Conservation (phyloP, 169 alveolate species). For the Eimeria tenella region DNA sequence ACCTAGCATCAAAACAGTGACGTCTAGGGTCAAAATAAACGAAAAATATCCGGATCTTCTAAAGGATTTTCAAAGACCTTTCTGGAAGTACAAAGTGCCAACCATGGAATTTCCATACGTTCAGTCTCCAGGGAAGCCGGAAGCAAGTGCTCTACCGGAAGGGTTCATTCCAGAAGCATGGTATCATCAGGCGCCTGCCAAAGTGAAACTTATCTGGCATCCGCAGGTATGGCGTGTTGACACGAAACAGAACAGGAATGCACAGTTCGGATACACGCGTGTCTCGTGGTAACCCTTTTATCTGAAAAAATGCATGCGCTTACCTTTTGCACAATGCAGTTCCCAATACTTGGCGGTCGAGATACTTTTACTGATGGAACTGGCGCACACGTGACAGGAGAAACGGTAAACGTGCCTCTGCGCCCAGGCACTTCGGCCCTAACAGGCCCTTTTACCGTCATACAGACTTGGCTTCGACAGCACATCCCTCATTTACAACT, state of each 20-base stretch:
- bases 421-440: slow-evolving; percentile 52
- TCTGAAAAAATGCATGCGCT: neutral
- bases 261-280: neutral
- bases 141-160: slow-evolving; percentile 25
- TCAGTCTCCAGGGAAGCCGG: slow-evolving; percentile 44
- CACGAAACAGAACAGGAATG: neutral
- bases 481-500: slow-evolving; percentile 50
- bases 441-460: slow-evolving; percentile 51
- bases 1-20: slow-evolving; percentile 28
- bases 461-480: slow-evolving; percentile 32
- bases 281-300: neutral
- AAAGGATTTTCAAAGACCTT: slow-evolving; percentile 43
- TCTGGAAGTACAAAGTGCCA: slow-evolving; percentile 58
- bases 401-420: slow-evolving; percentile 37
- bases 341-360: slow-evolving; percentile 41
- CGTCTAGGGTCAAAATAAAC: slow-evolving; percentile 47
- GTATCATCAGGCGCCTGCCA: slow-evolving; percentile 40
- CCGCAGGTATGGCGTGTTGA: slow-evolving; percentile 19
- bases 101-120: slow-evolving; percentile 71
- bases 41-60: neutral
- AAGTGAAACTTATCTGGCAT: slow-evolving; percentile 45
- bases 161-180: slow-evolving; percentile 41
- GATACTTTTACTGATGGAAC: slow-evolving; percentile 49
- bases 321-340: slow-evolving; percentile 10
- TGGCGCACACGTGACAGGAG: slow-evolving; percentile 25